phyloP scores from a whole-genome alignment of 805 yeast species.

The Barnettozyma vustinii region DNA sequence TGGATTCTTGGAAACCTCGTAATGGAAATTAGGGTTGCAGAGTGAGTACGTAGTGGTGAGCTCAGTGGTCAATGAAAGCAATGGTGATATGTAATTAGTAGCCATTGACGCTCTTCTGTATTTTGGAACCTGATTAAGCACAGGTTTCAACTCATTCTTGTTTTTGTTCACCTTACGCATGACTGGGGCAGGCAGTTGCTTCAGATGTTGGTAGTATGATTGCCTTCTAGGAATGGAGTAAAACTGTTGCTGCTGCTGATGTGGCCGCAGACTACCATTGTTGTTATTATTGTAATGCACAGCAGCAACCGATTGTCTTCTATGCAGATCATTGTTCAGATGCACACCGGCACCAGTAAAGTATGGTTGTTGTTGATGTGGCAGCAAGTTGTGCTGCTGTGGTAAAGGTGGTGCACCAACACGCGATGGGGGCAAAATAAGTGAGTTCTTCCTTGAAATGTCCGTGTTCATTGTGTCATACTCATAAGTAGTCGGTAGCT shows the following conservation, averaged over 20 bases:
- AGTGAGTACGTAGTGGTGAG: conserved; percentile 76
- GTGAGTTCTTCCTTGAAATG: conserved; percentile 18
- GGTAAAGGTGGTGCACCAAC: conserved; percentile 36
- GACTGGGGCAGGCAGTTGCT: conserved; percentile 42
- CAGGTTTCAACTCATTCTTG: conserved; percentile 55
- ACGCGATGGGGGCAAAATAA: conserved; percentile 38
- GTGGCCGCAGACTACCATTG: conserved; percentile 12
- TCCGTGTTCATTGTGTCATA: conserved; percentile 24
- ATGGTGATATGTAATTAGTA: conserved; percentile 67
- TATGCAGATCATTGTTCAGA: conserved; percentile 25
- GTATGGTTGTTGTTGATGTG: conserved; percentile 15
- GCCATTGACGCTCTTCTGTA: conserved; percentile 65
- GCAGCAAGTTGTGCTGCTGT: conserved; percentile 1
- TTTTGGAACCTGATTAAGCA: conserved; percentile 55
- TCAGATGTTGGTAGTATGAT: conserved; percentile 26
- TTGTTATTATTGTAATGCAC: conserved; percentile 16
- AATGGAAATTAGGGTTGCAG: conserved; percentile 81
- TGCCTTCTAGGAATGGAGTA: conserved; percentile 16
- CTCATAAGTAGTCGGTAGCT: conserved; percentile 48
- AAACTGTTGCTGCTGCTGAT: conserved; percentile 11
- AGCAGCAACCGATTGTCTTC: conserved; percentile 35
- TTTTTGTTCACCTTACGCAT: conserved; percentile 35
- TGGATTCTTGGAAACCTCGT: conserved; percentile 82
- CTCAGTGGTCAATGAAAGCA: conserved; percentile 70
- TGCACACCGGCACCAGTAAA: conserved; percentile 26